Percentiles rank a stretch among this genome's conserved stretches.
Evolutionary conservation across 805 yeast genomes (phyloP).

Genomic region (Candida ovalis): DNA sequence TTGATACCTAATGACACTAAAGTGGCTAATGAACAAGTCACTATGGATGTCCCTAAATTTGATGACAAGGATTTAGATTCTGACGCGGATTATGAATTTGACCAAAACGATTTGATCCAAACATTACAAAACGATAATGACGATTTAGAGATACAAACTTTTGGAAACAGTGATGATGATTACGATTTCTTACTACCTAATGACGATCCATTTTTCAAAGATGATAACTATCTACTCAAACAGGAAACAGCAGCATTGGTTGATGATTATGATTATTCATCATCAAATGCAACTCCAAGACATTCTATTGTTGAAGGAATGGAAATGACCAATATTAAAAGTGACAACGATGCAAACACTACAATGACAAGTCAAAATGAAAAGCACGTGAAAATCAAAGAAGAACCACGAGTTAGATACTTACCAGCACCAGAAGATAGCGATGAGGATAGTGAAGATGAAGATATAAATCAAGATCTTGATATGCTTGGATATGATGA

Average conservation of each 20-base stretch:
- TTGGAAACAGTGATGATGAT: conserved; percentile 35
- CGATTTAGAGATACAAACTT: conserved; percentile 32
- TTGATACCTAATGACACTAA: conserved; percentile 24
- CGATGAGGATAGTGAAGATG: conserved; percentile 40
- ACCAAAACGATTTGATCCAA: conserved; percentile 41
- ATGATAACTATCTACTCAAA: conserved; percentile 43
- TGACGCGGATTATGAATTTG: conserved; percentile 65
- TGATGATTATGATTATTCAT: conserved; percentile 33
- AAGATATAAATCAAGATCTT: conserved; percentile 31
- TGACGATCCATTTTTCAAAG: conserved; percentile 35
- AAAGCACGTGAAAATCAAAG: conserved; percentile 10
- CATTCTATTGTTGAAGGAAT: conserved; percentile 25
- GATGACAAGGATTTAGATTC: conserved; percentile 43
- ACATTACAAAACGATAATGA: conserved; percentile 37
- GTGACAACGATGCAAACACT: neutral
- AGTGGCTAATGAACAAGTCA: conserved; percentile 23
- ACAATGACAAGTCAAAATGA: neutral
- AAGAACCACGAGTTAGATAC: conserved; percentile 25
- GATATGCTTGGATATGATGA: conserved; percentile 29
- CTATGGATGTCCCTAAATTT: conserved; percentile 47
- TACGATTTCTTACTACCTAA: conserved; percentile 25
- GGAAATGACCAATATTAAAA: neutral
- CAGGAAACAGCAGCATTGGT: conserved; percentile 42
- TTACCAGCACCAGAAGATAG: conserved; percentile 43
- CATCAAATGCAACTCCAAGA: conserved; percentile 30